Base-by-base conservation (phyloP, 2,329 filamentous ascomycete species). In the Fusarium solani-melongenae region DNA sequence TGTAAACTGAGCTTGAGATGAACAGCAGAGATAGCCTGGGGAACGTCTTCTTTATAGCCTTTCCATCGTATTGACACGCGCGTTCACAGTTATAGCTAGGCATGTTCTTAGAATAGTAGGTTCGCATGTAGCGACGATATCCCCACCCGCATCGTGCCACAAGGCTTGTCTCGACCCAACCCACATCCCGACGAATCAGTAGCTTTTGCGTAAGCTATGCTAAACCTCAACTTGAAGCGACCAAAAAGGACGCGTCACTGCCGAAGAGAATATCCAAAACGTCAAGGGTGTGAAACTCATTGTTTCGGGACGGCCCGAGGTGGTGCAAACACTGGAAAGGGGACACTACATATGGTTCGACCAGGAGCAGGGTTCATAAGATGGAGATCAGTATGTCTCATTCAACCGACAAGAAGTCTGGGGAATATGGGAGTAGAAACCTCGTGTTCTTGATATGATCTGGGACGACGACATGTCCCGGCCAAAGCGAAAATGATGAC, bases 131-230 rank as follows among this genome's bases (percentile, higher is more conserved):
- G 11, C 17, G 27, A 46, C 24, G n/a, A 38, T 33, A 55, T 29
- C 24, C 22, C 34, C 36, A 53, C 46, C 14, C 24, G 15, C 11
- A 22, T 59, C 56, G 44, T 62, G 24, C 60, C 60, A 62, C 44
- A 12, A 62, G 24, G 15, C 60, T 36, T 36, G 17, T 49, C 20
- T 34, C 24, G 15, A 55, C 17, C n/a, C n/a, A 62, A 39, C 44
- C 60, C 34, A 53, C 60, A 53, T 62, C 60, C 44, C 60, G 34
- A 62, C 60, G n/a, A 62, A 62, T 62, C 60, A 39, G 60, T 49
- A 62, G 60, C 60, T 62, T 53, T 62, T 62, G 60, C 60, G 60
- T 62, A 62, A 34, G n/a, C 60, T 53, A 31, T 53, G 17, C 6
- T 53, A 4, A 51, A 29, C 9, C 5, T 53, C 46, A 20, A 53